phyloP scores from a whole-genome alignment of 257 asterid genomes.

The Solanum acaule region DNA sequence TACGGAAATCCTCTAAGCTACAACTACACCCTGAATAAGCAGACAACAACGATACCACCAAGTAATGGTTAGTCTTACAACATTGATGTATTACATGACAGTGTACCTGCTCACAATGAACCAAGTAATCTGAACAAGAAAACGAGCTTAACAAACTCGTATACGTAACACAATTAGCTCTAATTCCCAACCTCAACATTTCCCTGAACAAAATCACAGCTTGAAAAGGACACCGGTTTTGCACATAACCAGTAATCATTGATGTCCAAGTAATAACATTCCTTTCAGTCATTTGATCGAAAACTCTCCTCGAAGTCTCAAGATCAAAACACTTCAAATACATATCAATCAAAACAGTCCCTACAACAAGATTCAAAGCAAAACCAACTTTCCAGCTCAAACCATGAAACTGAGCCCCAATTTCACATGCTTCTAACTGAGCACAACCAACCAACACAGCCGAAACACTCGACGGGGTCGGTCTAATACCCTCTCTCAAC shows the following conservation, averaged over 20 bases:
- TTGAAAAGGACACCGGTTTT: conserved; percentile 9
- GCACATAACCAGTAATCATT: conserved; percentile 44
- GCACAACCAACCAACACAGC: conserved; percentile 34
- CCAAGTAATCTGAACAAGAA: conserved; percentile 26
- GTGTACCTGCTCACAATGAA: conserved; percentile 44
- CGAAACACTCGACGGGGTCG: conserved; percentile 37
- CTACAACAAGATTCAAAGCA: conserved; percentile 33
- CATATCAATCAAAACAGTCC: conserved; percentile 56
- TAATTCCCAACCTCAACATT: conserved; percentile 28
- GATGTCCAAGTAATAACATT: conserved; percentile 43
- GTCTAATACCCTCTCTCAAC: conserved; percentile 23
- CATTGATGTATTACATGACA: conserved; percentile 43
- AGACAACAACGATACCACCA: conserved; percentile 33
- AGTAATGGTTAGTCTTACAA: conserved; percentile 23
- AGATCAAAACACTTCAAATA: conserved; percentile 32
- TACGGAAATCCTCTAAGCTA: conserved; percentile 23
- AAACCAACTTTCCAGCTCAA: conserved; percentile 43
- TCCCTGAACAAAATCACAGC: conserved; percentile 37
- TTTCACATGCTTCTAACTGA: conserved; percentile 25
- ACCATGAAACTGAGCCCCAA: conserved; percentile 53
- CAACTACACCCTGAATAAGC: conserved; percentile 41
- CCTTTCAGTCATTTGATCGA: conserved; percentile 29
- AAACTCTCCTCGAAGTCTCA: conserved; percentile 38
- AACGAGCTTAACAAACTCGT: conserved; percentile 40
- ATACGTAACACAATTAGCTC: conserved; percentile 30